A percentile compares a stretch with the other conserved stretches of the same genome.
These are phyloP conservation scores for Aspergillus cavernicola DNA, from an alignment of 495 filamentous ascomycete species.

Conservation along the genomic window DNA sequence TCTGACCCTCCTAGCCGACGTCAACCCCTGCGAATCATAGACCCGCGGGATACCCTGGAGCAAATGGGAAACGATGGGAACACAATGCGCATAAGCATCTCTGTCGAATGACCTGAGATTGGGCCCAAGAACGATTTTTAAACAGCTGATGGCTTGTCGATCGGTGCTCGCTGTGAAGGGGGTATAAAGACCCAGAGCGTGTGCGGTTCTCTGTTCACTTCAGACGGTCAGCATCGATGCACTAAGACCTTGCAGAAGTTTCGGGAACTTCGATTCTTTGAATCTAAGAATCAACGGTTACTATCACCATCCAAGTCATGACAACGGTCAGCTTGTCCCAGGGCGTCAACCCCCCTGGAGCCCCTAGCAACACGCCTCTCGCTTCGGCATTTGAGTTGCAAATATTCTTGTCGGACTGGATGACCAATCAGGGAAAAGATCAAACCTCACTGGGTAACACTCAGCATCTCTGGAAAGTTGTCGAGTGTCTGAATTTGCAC, in stretches of 20 bases:
- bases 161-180: no score
- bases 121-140: no score
- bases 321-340: no score
- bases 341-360: not conserved
- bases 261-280: no score
- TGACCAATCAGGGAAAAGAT: not conserved
- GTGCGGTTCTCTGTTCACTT: no score
- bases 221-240: no score
- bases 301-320: no score
- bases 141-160: no score
- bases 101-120: no score
- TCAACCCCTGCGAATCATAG: not conserved
- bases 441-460: not conserved
- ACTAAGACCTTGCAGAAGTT: no score
- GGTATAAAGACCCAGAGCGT: no score
- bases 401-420: not conserved
- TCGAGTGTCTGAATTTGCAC: not conserved
- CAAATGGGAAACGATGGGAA: not conserved
- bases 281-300: no score
- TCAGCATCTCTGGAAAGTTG: not conserved
- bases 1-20: not conserved
- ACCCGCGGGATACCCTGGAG: not conserved
- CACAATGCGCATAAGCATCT: not conserved
- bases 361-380: not conserved
- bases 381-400: not conserved